Percentiles rank a stretch among this genome's conserved stretches.
Evolutionary conservation across 495 filamentous ascomycete genomes (phyloP).

Genomic region (Friedmanniomyces endolithicus): DNA sequence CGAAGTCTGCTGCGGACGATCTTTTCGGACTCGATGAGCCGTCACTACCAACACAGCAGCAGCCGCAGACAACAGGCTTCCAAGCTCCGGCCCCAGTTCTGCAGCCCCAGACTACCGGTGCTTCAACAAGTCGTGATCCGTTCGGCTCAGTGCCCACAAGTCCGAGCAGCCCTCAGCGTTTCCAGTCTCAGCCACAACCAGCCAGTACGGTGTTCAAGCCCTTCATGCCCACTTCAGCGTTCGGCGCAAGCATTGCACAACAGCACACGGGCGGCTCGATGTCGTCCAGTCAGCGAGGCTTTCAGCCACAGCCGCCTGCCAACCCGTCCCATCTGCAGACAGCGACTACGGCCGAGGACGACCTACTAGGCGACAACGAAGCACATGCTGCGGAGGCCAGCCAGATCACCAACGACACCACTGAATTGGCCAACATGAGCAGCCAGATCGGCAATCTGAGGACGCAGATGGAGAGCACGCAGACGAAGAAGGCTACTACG

Average conservation of each 20-base stretch:
- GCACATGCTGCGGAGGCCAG: conserved; percentile 62
- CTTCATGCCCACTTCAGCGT: conserved; percentile 80
- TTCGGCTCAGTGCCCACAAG: conserved; percentile 41
- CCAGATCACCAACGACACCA: conserved; percentile 74
- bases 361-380: conserved; percentile 88
- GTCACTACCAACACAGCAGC: conserved; percentile 36
- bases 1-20: conserved; percentile 77
- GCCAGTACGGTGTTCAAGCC: conserved; percentile 62
- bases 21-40: conserved; percentile 75
- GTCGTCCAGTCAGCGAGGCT: conserved; percentile 22
- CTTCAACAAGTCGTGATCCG: conserved; percentile 39
- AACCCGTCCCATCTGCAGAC: conserved; percentile 4
- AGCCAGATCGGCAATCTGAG: conserved; percentile 84
- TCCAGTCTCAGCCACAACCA: conserved; percentile 25
- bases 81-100: conserved; percentile 5
- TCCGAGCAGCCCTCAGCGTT: conserved; percentile 37
- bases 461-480: conserved; percentile 87
- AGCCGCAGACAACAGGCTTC: conserved; percentile 44
- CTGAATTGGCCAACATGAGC: conserved; percentile 89
- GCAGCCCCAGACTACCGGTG: conserved; percentile 10
- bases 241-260: conserved; percentile 68
- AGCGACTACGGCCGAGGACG: conserved; percentile 46
- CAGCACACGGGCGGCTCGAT: conserved; percentile 68
- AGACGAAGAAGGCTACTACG: conserved; percentile 60
- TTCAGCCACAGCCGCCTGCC: conserved; percentile 35